Base-by-base conservation (phyloP, 75 land plant genomes). In the Sequoiadendron giganteum region DNA sequence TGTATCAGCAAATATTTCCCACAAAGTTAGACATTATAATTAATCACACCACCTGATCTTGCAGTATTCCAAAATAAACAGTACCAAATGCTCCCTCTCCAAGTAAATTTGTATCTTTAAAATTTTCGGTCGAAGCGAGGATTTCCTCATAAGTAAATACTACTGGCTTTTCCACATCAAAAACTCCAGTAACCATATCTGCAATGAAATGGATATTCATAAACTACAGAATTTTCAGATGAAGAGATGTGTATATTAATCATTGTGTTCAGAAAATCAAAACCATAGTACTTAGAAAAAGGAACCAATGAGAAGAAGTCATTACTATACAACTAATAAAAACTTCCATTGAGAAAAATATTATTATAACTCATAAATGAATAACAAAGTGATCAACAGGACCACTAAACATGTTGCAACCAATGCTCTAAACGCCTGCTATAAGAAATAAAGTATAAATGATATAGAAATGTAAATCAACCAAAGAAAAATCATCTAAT, bases 11-110 rank as follows among this genome's bases (percentile, higher is more conserved):
- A 15, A 21, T 42, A 40, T 86, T 61, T 10, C 40, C 18, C 18
- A 21, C 45, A 76, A 88, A 40, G 18, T 3, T 79, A 47, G 32
- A 82, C 34, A 45, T n/a, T n/a, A 82, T 82, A 82, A 47, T n/a
- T 45, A 78, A 86, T 21, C 43, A n/a, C 3, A 39, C 39, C 42
- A 96, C 97, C 95, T 95, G 97, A 42, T 93, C 94, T 5, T 90
- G 91, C 38, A 96, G 90, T 56, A 93, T 28, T 16, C 94, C 97
- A 92, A 91, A 95, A 87, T 95, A 96, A 32, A 95, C 96, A 75
- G 94, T 92, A 82, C 97, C 97, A 93, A 93, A 95, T 45, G 94
- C 92, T 81, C 97, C 97, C 87, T 95, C 93, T 5, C 97, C 97
- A 75, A 96, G 93, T 58, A 95, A 79, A 89, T 90, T 94, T 85